Conservation (phyloP, 1,284 basidiomycete species). For the Leccinum angustisporum region DNA sequence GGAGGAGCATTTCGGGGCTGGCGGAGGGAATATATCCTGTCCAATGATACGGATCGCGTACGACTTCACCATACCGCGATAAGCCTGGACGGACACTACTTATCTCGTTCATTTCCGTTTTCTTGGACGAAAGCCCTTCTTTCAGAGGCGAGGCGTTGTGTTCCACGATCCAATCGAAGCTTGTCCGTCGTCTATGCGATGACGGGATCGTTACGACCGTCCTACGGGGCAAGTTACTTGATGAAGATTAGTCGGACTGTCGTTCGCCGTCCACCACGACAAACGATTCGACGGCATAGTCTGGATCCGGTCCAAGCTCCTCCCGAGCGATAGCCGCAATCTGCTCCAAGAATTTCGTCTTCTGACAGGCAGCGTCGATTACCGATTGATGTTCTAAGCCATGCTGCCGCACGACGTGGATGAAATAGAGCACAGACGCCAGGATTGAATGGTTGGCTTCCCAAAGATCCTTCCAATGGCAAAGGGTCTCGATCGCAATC, state of each 20-base stretch:
- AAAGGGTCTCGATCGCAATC: constrained; percentile 65
- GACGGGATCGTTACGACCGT: no score
- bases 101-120: constrained; percentile 18
- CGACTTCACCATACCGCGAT: constrained; percentile 74
- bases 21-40: constrained; percentile 64
- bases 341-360: constrained; percentile 63
- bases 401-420: constrained; percentile 83
- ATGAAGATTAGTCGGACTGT: constrained; percentile 59
- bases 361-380: constrained; percentile 55
- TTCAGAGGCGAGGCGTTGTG: no score
- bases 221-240: constrained; percentile 14
- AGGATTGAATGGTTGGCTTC: constrained; percentile 75
- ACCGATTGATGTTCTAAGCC: constrained; percentile 70
- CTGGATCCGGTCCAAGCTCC: constrained; percentile 66
- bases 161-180: no score
- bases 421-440: constrained; percentile 74
- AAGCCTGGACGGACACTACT: constrained; percentile 60
- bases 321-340: constrained; percentile 60
- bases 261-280: constrained; percentile 49
- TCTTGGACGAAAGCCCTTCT: no score
- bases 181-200: no score
- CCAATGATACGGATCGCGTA: constrained; percentile 72
- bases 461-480: constrained; percentile 72
- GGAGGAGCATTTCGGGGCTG: constrained; percentile 39
- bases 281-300: constrained; percentile 54